Base-by-base conservation (phyloP, 306 rosid genomes). In the Vigna reflexopilosa region DNA sequence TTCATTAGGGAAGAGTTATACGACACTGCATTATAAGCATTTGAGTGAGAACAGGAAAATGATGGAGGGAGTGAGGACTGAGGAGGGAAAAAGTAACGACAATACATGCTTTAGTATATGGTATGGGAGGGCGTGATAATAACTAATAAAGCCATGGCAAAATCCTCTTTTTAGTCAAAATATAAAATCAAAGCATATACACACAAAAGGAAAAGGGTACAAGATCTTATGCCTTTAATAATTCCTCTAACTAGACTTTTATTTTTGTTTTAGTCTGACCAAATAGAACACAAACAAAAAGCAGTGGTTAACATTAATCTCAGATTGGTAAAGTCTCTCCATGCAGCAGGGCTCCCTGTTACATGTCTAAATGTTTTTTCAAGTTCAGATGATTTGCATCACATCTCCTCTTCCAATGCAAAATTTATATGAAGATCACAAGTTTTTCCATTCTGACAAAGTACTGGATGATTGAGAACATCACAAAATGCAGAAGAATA, bases 151-250 rank as follows among this genome's bases (percentile, higher is more conserved):
- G 81, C 76, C 56, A 64, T 56, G 16, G 50, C 72, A 73, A 81
- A 77, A 67, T 17, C 67, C 2, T 73, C 83, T 83, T 83, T 81
- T 6, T 77, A 82, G 90, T 90, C 86, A 90, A 90, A 90, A 87
- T 84, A 75, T 71, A 84, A 77, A 69, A 72, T 51, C 84, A 85
- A 81, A 80, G 84, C 72, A 81, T 19, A 78, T 16, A 73, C 68
- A 48, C 50, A 72, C 65, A 77, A 83, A 64, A 54, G 64, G 64
- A 64, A 85, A 83, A 80, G 81, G 79, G 64, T 56, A 67, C 73
- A 38, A 78, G 73, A 85, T 80, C 16, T 45, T 49, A 73, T 67
- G 73, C 86, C 90, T 87, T 88, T 90, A 87, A 90, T 88, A 87
- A 88, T 88, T 85, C 84, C 81, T 82, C 71, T 69, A 83, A 80